Percentiles rank a stretch among this genome's conserved stretches.
Evolutionary conservation across 345 rosid species (phyloP).

Genomic region (Ceriops tagal): DNA sequence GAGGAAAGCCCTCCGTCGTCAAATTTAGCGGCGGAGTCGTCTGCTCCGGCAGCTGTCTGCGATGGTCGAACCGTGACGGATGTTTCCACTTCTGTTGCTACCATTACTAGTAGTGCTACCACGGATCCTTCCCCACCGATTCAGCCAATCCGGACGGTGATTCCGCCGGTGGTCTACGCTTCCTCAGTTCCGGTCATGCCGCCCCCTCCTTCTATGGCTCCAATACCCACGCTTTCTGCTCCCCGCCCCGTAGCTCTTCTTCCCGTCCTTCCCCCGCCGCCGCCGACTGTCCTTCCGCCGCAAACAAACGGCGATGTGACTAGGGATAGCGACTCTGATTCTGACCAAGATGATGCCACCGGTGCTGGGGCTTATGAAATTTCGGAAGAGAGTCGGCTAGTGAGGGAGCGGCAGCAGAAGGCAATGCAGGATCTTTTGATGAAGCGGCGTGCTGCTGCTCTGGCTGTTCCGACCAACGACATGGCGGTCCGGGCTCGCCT

Average conservation of each 20-base stretch:
- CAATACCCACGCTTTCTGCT: slow-evolving; percentile 46
- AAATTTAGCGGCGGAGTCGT: slow-evolving; percentile 31
- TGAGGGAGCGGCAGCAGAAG: slow-evolving; percentile 84
- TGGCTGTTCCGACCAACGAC: slow-evolving; percentile 97
- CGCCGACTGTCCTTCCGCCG: slow-evolving; percentile 47
- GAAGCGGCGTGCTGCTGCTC: slow-evolving; percentile 88
- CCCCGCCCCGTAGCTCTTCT: slow-evolving; percentile 54
- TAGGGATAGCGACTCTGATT: slow-evolving; percentile 50
- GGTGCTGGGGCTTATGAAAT: slow-evolving; percentile 40
- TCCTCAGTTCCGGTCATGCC: slow-evolving; percentile 21
- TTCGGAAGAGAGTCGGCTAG: slow-evolving; percentile 65
- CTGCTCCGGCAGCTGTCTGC: slow-evolving; percentile 22
- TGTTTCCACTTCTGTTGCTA: slow-evolving; percentile 6
- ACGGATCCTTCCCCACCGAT: slow-evolving; percentile 2
- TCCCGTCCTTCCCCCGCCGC: slow-evolving; percentile 45
- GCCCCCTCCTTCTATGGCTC: slow-evolving; percentile 49
- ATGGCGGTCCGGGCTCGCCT: slow-evolving; percentile 84
- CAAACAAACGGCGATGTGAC: slow-evolving; percentile 51
- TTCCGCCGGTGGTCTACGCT: slow-evolving; percentile 32
- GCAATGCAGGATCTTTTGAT: slow-evolving; percentile 72
- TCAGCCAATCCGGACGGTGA: slow-evolving; percentile 30
- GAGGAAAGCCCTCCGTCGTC: slow-evolving; percentile 32
- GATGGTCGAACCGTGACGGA: slow-evolving; percentile 34
- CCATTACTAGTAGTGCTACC: too few species aligned
- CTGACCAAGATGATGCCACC: slow-evolving; percentile 50